Percentiles rank a stretch among this genome's conserved stretches.
phyloP scores from a whole-genome alignment of 1,284 basidiomycete species.

The Sphaerobolus stellatus region DNA sequence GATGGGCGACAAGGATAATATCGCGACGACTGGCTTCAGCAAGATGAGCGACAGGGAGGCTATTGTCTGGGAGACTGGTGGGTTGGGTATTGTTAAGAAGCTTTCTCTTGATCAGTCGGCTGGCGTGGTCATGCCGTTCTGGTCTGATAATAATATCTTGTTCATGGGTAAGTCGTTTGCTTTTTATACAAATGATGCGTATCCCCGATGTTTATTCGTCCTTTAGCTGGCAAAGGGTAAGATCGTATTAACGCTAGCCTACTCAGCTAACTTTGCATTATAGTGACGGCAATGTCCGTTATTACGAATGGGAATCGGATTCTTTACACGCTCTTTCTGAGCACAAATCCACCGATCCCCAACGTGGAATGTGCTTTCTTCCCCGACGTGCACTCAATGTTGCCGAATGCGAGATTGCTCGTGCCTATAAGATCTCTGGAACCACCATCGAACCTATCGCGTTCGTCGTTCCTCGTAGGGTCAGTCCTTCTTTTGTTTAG shows the following conservation, averaged over 20 bases:
- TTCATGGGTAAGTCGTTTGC: conserved; percentile 69
- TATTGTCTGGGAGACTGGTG: conserved; percentile 80
- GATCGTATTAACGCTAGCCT: conserved; percentile 21
- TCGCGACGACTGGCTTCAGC: conserved; percentile 94
- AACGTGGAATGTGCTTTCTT: conserved; percentile 95
- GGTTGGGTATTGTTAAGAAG: conserved; percentile 73
- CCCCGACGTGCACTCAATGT: conserved; percentile 88
- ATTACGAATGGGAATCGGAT: conserved; percentile 94
- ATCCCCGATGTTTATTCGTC: conserved; percentile 1
- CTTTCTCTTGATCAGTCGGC: conserved; percentile 82
- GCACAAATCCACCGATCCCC: conserved; percentile 88
- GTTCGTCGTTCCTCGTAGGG: conserved; percentile 92
- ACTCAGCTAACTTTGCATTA: conserved; percentile 17
- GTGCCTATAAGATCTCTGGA: conserved; percentile 88
- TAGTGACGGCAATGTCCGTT: conserved; percentile 91
- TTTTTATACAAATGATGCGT: not conserved
- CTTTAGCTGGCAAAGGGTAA: conserved; percentile 72
- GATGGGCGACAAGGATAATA: conserved; percentile 86
- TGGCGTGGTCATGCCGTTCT: conserved; percentile 97
- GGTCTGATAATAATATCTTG: conserved; percentile 90
- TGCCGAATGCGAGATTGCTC: conserved; percentile 91
- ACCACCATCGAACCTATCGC: conserved; percentile 82
- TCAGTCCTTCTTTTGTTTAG: conserved; percentile 27
- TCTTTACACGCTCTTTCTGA: conserved; percentile 79
- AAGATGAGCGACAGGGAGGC: conserved; percentile 93